phyloP scores from a whole-genome alignment of 192 early-diverging fungal genomes.

The Rhizophlyctis rosea region DNA sequence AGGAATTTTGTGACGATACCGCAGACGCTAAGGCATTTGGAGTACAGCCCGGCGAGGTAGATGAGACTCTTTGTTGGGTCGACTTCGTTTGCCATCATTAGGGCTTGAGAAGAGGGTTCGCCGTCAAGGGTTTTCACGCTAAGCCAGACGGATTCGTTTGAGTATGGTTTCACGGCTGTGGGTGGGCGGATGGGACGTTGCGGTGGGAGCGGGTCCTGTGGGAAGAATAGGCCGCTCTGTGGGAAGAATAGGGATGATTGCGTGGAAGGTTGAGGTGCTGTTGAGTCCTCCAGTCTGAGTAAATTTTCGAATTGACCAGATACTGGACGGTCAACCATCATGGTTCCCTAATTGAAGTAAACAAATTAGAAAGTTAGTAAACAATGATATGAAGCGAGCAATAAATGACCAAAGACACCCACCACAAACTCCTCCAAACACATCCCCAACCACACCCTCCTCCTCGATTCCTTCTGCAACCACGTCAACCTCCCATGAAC shows the following conservation, averaged over 20 bases:
- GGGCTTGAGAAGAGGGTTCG: not conserved
- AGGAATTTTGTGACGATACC: not conserved
- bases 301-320: too few species aligned
- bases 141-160: not conserved
- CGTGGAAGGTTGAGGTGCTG: not conserved
- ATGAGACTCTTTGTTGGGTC: not conserved
- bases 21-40: not conserved
- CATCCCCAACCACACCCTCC: constrained; percentile 40
- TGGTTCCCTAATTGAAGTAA: too few species aligned
- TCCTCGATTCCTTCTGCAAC: constrained; percentile 37
- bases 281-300: too few species aligned
- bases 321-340: too few species aligned
- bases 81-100: not conserved
- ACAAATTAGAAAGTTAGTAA: not conserved
- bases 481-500: constrained; percentile 22
- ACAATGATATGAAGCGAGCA: constrained; percentile 4
- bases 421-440: not conserved
- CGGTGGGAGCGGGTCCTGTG: not conserved
- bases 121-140: not conserved
- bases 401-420: too few species aligned
- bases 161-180: constrained; percentile 1
- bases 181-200: constrained; percentile 2
- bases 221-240: not conserved
- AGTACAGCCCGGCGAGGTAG: not conserved
- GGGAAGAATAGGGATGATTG: not conserved